These are phyloP conservation scores for Myxozyma neglecta DNA, from an alignment of 805 yeast species.

Conservation along the genomic window DNA sequence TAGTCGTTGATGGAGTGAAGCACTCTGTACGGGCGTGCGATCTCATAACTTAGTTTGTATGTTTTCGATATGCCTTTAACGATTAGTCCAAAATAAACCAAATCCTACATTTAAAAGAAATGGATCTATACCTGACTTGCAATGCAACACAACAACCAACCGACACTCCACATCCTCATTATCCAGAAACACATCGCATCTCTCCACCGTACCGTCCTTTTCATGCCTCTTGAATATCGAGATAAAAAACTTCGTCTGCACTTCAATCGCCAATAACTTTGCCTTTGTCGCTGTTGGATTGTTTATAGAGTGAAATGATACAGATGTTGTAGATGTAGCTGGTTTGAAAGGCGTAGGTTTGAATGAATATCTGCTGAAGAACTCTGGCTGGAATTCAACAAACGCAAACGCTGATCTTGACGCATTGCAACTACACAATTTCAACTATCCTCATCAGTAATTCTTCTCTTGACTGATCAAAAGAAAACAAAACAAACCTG, in stretches of 20 bases:
- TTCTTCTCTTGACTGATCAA: background rate
- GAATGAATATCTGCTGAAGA: slow-evolving; percentile 14
- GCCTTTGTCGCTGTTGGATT: background rate
- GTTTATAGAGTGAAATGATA: background rate
- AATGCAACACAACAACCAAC: slow-evolving; percentile 14
- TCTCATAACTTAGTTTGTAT: slow-evolving; percentile 19
- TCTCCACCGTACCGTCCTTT: slow-evolving; percentile 19
- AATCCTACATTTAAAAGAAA: background rate
- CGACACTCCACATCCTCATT: slow-evolving; percentile 14
- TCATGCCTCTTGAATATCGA: slow-evolving; percentile 28
- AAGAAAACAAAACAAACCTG: slow-evolving; percentile 2
- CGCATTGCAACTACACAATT: slow-evolving; percentile 14
- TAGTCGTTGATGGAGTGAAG: slow-evolving; percentile 24
- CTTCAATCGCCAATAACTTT: slow-evolving; percentile 2
- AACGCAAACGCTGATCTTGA: slow-evolving; percentile 21
- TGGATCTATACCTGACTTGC: slow-evolving; percentile 16
- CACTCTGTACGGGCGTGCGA: slow-evolving; percentile 16
- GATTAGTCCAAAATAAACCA: background rate
- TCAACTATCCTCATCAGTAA: background rate
- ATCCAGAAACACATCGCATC: slow-evolving; percentile 22
- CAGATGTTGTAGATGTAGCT: background rate
- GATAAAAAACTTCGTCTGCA: slow-evolving; percentile 21
- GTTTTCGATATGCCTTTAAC: slow-evolving; percentile 22
- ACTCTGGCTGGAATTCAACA: slow-evolving; percentile 6
- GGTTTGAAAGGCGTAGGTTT: background rate